A percentile compares a stretch with the other conserved stretches of the same genome.
Evolutionary conservation across 176 grass and related monocot species (phyloP).

Genomic region (Avena atlantica): DNA sequence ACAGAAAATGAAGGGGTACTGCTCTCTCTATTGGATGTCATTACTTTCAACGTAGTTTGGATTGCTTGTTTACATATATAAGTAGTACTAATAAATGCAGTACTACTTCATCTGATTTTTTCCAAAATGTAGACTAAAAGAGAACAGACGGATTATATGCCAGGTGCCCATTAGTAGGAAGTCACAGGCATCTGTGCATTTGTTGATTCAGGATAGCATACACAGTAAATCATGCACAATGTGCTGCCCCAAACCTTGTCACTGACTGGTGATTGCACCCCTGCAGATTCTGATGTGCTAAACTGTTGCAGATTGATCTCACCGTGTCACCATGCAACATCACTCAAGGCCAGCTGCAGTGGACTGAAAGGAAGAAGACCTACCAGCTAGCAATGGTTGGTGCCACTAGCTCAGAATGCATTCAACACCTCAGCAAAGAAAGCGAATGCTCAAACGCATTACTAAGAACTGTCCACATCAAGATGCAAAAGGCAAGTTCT

Average conservation of each 20-base stretch:
- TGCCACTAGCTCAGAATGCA: constrained; percentile 22
- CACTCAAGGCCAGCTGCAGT: constrained; percentile 9
- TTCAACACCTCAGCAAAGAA: neutral
- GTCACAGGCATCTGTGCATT: constrained; percentile 9
- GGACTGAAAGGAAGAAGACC: neutral
- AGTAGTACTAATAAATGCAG: too few species aligned
- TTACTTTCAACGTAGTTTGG: too few species aligned
- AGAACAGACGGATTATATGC: neutral
- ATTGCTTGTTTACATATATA: too few species aligned
- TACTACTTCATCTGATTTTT: too few species aligned
- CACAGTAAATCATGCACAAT: neutral
- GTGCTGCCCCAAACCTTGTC: neutral
- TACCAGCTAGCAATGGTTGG: neutral
- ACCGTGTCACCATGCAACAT: constrained; percentile 7
- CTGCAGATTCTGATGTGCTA: constrained; percentile 7
- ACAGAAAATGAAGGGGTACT: too few species aligned
- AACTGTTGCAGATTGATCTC: neutral
- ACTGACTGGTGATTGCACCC: constrained; percentile 3
- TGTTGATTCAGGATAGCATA: constrained; percentile 1
- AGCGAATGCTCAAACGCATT: neutral
- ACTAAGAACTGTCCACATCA: neutral
- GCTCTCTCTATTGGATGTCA: too few species aligned
- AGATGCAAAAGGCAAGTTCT: neutral
- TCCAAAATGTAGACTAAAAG: too few species aligned
- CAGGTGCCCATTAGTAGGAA: constrained; percentile 21